Evolutionary conservation across 768 basidiomycete genomes (phyloP).

Genomic region (Trametes punicea): DNA sequence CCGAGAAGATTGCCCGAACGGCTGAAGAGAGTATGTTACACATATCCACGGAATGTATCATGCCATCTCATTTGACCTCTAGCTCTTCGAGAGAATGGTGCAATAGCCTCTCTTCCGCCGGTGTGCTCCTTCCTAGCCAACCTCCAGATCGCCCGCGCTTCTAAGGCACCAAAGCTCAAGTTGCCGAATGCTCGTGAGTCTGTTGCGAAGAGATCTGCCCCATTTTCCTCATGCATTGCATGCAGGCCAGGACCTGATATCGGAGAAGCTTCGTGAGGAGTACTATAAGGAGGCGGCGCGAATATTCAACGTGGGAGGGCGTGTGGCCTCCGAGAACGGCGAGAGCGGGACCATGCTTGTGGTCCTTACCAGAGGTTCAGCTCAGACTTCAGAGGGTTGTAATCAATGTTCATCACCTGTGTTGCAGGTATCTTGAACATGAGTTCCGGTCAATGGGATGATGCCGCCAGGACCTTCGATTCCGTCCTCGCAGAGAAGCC

Average conservation of each 20-base stretch:
- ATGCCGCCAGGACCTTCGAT: slow-evolving; percentile 80
- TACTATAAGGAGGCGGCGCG: slow-evolving; percentile 68
- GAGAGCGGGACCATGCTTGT: slow-evolving; percentile 51
- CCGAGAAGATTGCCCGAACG: slow-evolving; percentile 68
- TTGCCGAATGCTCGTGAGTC: slow-evolving; percentile 70
- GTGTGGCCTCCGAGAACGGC: slow-evolving; percentile 55
- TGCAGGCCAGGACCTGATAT: slow-evolving; percentile 64
- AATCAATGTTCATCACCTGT: slow-evolving; percentile 11
- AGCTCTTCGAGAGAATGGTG: slow-evolving; percentile 54
- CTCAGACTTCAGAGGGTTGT: too few relatives aligned
- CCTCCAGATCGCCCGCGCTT: slow-evolving; percentile 75
- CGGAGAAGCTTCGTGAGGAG: slow-evolving; percentile 61
- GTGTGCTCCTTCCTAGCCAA: slow-evolving; percentile 84
- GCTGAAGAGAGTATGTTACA: slow-evolving; percentile 62
- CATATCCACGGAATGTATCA: neutral
- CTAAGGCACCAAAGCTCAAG: slow-evolving; percentile 79
- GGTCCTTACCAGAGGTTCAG: slow-evolving; percentile 67
- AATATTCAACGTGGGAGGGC: slow-evolving; percentile 58
- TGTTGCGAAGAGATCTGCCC: neutral
- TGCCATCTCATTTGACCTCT: slow-evolving; percentile 12
- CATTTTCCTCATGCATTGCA: neutral
- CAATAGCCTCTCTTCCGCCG: slow-evolving; percentile 55
- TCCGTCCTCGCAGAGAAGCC: slow-evolving; percentile 73
- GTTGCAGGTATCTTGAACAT: slow-evolving; percentile 74
- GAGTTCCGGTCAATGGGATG: slow-evolving; percentile 75